A percentile compares a stretch with the other conserved stretches of the same genome.
These are phyloP conservation scores for Tylopilus sp. DNA, from an alignment of 1,284 basidiomycete genomes.

Conservation along the genomic window DNA sequence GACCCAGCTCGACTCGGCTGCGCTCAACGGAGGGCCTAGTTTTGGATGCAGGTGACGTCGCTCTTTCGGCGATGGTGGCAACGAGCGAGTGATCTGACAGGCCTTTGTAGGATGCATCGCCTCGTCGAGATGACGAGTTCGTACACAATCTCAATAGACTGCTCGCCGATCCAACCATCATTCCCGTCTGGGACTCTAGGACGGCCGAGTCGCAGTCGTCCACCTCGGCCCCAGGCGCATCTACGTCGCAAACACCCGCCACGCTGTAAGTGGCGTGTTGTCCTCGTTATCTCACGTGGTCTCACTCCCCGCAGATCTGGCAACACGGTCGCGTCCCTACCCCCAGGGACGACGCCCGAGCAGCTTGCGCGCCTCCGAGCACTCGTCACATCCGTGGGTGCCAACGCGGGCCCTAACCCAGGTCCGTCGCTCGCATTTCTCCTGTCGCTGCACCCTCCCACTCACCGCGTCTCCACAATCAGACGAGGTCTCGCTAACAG, in stretches of 20 bases:
- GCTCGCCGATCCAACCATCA: constrained; percentile 58
- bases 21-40: constrained; percentile 42
- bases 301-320: constrained; percentile 5
- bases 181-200: constrained; percentile 52
- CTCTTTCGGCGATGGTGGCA: neutral
- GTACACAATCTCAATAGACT: constrained; percentile 64
- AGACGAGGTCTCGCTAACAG: constrained; percentile 59
- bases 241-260: constrained; percentile 31
- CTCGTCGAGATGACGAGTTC: constrained; percentile 67
- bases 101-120: constrained; percentile 54
- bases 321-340: constrained; percentile 1
- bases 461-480: constrained; percentile 19
- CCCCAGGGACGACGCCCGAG: constrained; percentile 43
- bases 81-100: constrained; percentile 7
- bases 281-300: neutral
- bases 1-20: neutral
- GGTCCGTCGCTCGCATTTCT: constrained; percentile 10
- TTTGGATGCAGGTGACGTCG: constrained; percentile 72
- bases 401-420: constrained; percentile 19
- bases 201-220: constrained; percentile 28
- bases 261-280: constrained; percentile 15
- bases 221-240: constrained; percentile 39
- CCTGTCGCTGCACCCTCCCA: constrained; percentile 14
- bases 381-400: constrained; percentile 38
- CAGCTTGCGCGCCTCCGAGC: constrained; percentile 52